Conservation (phyloP, 306 rosid species). For the Cucurbita ficifolia region DNA sequence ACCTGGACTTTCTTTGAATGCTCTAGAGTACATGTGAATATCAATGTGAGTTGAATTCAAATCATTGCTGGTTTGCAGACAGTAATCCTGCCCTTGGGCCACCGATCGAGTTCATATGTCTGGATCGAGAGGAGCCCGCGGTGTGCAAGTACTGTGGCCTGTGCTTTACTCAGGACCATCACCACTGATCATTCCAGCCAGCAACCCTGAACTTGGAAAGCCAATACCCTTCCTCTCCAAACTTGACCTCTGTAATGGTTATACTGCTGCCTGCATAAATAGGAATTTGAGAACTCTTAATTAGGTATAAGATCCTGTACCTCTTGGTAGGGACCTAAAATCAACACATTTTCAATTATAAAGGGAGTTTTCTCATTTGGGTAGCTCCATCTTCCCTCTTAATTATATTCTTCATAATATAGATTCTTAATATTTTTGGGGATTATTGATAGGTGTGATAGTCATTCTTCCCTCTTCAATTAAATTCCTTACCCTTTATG, state of each 20-base stretch:
- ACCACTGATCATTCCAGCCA: slow-evolving; percentile 20
- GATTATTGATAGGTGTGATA: too few relatives aligned
- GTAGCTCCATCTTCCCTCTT: too few relatives aligned
- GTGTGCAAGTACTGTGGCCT: slow-evolving; percentile 91
- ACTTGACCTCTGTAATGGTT: neutral
- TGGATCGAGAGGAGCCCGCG: slow-evolving; percentile 60
- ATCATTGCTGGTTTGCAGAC: slow-evolving; percentile 42
- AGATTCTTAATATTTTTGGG: too few relatives aligned
- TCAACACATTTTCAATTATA: too few relatives aligned
- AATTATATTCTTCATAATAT: too few relatives aligned
- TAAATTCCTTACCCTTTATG: too few relatives aligned
- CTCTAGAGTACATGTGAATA: too few relatives aligned
- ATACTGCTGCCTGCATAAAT: neutral
- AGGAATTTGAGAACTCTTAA: neutral
- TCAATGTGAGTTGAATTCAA: neutral
- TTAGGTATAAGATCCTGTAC: too few relatives aligned
- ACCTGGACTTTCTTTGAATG: too few relatives aligned
- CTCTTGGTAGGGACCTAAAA: too few relatives aligned
- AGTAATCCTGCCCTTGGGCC: slow-evolving; percentile 70
- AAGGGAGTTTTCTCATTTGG: too few relatives aligned
- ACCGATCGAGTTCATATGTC: slow-evolving; percentile 86
- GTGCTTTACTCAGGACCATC: slow-evolving; percentile 70
- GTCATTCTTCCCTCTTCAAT: too few relatives aligned
- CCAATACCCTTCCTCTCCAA: neutral
- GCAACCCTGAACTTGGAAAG: neutral